Percentiles rank a stretch among this genome's conserved stretches.
Conservation (phyloP, 2,329 filamentous ascomycete species). For the Podosphaera aphanis region DNA sequence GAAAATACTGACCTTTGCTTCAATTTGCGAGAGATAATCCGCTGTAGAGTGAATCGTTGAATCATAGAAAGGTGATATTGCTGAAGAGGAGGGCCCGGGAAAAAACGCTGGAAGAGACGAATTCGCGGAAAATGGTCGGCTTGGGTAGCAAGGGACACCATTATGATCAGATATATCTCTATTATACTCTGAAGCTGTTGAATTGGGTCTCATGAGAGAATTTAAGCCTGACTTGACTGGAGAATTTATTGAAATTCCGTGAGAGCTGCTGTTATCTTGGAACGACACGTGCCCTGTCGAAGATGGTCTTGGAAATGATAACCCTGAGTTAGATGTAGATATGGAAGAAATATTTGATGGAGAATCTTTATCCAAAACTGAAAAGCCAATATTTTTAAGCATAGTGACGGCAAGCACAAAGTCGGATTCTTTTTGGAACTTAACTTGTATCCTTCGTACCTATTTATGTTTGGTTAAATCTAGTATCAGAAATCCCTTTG, state of each 20-base stretch:
- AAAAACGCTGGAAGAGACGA: not conserved
- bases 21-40: constrained; percentile 6
- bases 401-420: constrained; percentile 12
- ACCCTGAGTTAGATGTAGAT: constrained; percentile 1
- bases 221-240: constrained; percentile 6
- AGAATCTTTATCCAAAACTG: constrained; percentile 10
- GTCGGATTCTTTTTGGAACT: constrained; percentile 18
- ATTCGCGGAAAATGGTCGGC: constrained; percentile 1
- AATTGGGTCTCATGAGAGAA: constrained; percentile 5
- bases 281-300: not conserved
- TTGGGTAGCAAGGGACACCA: not conserved
- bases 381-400: constrained; percentile 16
- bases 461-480: constrained; percentile 6
- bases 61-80: constrained; percentile 1
- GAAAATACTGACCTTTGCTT: constrained; percentile 6
- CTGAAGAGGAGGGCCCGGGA: not conserved
- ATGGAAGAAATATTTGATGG: not conserved
- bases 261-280: not conserved
- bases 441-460: constrained; percentile 22
- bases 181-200: constrained; percentile 2
- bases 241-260: not conserved
- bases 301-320: constrained; percentile 2
- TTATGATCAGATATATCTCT: not conserved
- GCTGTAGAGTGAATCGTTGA: constrained; percentile 1
- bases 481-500: not conserved